Evolutionary conservation across 768 basidiomycete genomes (phyloP).

Genomic region (Russula ochroleuca): DNA sequence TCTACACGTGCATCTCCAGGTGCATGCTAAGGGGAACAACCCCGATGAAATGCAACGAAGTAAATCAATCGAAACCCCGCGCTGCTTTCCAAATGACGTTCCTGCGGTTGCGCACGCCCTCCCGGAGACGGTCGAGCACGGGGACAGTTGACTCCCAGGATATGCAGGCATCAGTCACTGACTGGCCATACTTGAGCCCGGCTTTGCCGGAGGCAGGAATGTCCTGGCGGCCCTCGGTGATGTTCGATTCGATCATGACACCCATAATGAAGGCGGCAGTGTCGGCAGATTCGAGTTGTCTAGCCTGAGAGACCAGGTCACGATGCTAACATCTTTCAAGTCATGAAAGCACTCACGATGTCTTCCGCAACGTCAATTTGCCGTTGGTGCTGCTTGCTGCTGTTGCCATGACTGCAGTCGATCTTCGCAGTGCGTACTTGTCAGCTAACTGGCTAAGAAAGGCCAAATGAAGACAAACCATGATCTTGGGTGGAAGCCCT

Average conservation of each 20-base stretch:
- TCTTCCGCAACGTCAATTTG: slow-evolving; percentile 88
- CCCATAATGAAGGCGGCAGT: slow-evolving; percentile 78
- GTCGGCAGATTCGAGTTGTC: slow-evolving; percentile 66
- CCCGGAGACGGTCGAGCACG: slow-evolving; percentile 77
- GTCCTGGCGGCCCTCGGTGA: slow-evolving; percentile 83
- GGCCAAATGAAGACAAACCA: slow-evolving; percentile 50
- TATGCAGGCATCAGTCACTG: slow-evolving; percentile 86
- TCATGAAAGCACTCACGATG: slow-evolving; percentile 55
- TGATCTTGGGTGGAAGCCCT: slow-evolving; percentile 71
- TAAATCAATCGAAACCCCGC: slow-evolving; percentile 27
- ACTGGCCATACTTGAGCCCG: slow-evolving; percentile 76
- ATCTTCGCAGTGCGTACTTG: slow-evolving; percentile 46
- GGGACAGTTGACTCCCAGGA: slow-evolving; percentile 87
- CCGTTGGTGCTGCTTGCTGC: slow-evolving; percentile 82
- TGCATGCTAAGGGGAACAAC: not conserved
- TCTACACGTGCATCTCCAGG: not conserved
- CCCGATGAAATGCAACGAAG: not conserved
- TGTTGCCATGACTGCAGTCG: slow-evolving; percentile 97
- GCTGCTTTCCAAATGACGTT: slow-evolving; percentile 40
- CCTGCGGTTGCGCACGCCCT: slow-evolving; percentile 78
- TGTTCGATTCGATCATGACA: slow-evolving; percentile 93
- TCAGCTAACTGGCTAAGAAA: not conserved
- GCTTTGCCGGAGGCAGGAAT: slow-evolving; percentile 68
- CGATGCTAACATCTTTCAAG: slow-evolving; percentile 24
- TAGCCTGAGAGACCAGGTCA: slow-evolving; percentile 44